These are phyloP conservation scores for Alopecurus myosuroides DNA, from an alignment of 176 grass and related monocot genomes.

Conservation along the genomic window DNA sequence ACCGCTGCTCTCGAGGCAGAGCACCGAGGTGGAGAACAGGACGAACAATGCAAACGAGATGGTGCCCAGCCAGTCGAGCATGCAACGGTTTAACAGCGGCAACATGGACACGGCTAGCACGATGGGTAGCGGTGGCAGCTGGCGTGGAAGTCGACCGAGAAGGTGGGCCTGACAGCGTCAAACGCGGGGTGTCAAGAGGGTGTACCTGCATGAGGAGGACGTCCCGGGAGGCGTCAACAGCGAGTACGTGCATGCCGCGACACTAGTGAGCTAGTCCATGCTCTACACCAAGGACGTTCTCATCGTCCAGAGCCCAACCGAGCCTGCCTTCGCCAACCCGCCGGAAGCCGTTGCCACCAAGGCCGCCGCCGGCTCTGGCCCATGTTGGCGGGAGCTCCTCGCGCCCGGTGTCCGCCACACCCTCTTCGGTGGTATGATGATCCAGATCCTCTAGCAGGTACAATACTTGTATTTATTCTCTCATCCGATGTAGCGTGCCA, in stretches of 20 bases:
- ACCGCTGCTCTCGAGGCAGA: constrained; percentile 31
- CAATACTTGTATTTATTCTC: no score
- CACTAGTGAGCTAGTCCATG: no score
- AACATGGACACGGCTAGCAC: constrained; percentile 38
- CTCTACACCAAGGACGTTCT: no score
- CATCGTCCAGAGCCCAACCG: no score
- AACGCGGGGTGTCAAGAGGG: constrained; percentile 57
- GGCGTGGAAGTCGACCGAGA: constrained; percentile 73
- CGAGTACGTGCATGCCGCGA: no score
- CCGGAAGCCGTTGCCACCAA: background rate
- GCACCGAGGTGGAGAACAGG: constrained; percentile 19
- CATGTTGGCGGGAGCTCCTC: constrained; percentile 51
- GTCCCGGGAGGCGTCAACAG: background rate
- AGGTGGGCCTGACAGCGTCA: constrained; percentile 42
- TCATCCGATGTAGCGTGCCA: background rate
- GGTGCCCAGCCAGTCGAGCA: background rate
- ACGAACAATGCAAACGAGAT: background rate
- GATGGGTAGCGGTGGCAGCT: constrained; percentile 87
- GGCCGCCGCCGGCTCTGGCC: background rate
- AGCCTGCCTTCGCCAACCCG: no score
- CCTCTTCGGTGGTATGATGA: constrained; percentile 48
- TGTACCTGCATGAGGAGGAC: constrained; percentile 74
- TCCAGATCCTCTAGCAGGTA: constrained; percentile 72
- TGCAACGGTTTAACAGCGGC: constrained; percentile 27
- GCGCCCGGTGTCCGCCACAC: constrained; percentile 59